Conservation (phyloP, 805 yeast species). For the Zygoascus flipseniorum region DNA sequence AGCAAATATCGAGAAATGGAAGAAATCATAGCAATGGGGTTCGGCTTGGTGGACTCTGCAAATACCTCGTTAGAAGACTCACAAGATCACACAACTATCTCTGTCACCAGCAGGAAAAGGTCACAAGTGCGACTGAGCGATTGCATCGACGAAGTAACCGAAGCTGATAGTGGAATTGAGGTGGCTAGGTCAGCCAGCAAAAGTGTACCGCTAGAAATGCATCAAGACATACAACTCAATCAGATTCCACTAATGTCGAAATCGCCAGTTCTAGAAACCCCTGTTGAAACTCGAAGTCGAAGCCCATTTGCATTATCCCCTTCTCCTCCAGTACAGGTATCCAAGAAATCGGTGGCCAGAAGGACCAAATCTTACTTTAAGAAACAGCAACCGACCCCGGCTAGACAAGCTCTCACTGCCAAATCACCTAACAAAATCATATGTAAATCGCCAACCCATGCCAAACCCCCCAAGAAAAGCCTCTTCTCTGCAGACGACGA, state of each 20-base stretch:
- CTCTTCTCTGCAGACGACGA: not conserved
- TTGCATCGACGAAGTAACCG: constrained; percentile 1
- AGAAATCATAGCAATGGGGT: constrained; percentile 4
- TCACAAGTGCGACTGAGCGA: not conserved
- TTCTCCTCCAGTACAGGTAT: not conserved
- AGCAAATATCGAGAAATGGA: constrained; percentile 11
- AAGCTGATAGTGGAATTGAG: not conserved
- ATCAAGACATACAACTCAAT: no score
- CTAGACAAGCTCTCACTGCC: not conserved
- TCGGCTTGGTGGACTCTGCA: not conserved
- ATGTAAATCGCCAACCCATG: constrained; percentile 1
- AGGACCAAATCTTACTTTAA: not conserved
- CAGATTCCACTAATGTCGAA: not conserved
- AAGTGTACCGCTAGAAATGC: not conserved
- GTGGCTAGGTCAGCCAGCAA: not conserved
- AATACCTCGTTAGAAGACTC: not conserved
- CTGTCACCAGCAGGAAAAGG: not conserved
- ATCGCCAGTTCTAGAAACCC: not conserved
- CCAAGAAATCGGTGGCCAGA: not conserved
- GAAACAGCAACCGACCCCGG: not conserved
- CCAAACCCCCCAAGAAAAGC: not conserved
- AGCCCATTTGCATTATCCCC: constrained; percentile 1
- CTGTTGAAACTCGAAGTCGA: not conserved
- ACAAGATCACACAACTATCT: not conserved
- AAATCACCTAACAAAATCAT: constrained; percentile 1